These are phyloP conservation scores for Trametes cubensis DNA, from an alignment of 768 basidiomycete genomes.

Conservation along the genomic window DNA sequence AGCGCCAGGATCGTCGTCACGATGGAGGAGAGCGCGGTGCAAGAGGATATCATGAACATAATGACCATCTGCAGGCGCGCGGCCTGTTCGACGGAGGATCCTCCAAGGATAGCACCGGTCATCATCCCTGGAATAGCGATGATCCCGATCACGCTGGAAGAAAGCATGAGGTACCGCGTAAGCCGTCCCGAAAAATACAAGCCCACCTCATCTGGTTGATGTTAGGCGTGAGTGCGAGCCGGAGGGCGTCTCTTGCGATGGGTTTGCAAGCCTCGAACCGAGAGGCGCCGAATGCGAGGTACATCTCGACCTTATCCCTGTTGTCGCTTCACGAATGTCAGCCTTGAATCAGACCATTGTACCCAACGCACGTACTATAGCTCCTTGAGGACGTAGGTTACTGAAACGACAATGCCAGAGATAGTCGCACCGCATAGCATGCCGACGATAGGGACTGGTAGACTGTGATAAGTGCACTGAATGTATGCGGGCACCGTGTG, in stretches of 20 bases:
- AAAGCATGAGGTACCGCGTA: background rate
- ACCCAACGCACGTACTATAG: constrained; percentile 53
- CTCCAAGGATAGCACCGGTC: constrained; percentile 89
- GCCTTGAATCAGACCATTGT: no score
- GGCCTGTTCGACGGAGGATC: constrained; percentile 81
- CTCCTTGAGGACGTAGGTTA: constrained; percentile 74
- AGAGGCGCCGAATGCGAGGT: constrained; percentile 84
- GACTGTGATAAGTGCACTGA: background rate
- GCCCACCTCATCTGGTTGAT: constrained; percentile 84
- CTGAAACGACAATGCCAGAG: constrained; percentile 70
- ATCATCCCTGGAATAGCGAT: constrained; percentile 90
- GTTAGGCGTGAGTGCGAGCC: constrained; percentile 75
- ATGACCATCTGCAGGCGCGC: constrained; percentile 90
- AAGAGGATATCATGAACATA: constrained; percentile 90
- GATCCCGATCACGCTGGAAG: constrained; percentile 67
- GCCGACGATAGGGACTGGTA: constrained; percentile 75
- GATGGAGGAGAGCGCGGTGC: constrained; percentile 71
- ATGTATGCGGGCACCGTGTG: background rate
- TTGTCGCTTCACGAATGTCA: constrained; percentile 59
- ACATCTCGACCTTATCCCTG: constrained; percentile 81
- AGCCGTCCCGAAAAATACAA: background rate
- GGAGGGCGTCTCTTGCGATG: constrained; percentile 76
- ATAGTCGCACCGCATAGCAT: constrained; percentile 87
- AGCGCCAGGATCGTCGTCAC: constrained; percentile 64
- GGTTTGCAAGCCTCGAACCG: constrained; percentile 83